These are phyloP conservation scores for Fusarium secorum DNA, from an alignment of 2,329 filamentous ascomycete species.

Conservation along the genomic window DNA sequence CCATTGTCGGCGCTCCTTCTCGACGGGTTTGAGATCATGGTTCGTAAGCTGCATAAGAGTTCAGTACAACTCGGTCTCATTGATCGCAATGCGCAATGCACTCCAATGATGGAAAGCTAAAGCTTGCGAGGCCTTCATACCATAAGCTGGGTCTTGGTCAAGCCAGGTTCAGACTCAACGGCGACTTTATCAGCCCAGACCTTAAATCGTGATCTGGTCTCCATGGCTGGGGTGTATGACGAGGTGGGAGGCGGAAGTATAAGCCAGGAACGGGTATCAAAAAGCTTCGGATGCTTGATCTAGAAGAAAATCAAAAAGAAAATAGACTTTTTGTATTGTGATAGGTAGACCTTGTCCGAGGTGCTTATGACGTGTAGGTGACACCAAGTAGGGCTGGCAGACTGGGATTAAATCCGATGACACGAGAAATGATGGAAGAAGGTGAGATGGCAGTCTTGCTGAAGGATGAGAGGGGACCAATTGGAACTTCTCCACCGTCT, in stretches of 20 bases:
- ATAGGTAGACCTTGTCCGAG: not conserved
- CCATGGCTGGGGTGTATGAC: conserved; percentile 23
- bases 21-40: conserved; percentile 81
- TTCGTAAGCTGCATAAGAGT: conserved; percentile 70
- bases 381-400: conserved; percentile 12
- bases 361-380: conserved; percentile 35
- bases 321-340: not conserved
- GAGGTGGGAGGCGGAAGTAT: not conserved
- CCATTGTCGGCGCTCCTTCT: conserved; percentile 83
- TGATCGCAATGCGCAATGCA: not conserved
- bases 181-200: conserved; percentile 67
- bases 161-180: conserved; percentile 77
- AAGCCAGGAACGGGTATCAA: not conserved
- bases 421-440: not conserved
- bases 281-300: not conserved
- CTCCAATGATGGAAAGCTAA: not conserved
- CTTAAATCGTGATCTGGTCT: conserved; percentile 50
- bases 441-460: conserved; percentile 11
- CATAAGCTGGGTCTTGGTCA: conserved; percentile 83
- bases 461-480: conserved; percentile 3
- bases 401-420: conserved; percentile 20
- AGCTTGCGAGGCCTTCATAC: conserved; percentile 47
- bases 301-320: conserved; percentile 9
- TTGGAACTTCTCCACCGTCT: conserved; percentile 28
- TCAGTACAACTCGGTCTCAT: conserved; percentile 23